These are phyloP conservation scores for Helianthus tuberosus DNA, from an alignment of 129 eudicot genomes.

Conservation along the genomic window DNA sequence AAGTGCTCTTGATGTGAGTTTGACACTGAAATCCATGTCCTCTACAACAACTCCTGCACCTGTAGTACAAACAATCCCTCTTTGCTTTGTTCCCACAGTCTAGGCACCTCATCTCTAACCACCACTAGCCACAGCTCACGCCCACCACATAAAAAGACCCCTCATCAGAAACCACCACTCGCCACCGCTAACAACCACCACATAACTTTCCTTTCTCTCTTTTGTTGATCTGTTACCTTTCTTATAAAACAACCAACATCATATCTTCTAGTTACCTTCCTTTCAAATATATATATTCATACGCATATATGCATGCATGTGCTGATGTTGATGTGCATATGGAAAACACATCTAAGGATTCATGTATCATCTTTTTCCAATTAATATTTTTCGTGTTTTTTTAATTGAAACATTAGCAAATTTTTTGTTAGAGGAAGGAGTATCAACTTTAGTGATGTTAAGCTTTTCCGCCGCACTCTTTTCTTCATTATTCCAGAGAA, in stretches of 20 bases:
- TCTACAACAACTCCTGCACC: conserved; percentile 87
- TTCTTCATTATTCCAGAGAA: conserved; percentile 34
- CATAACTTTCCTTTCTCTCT: neutral
- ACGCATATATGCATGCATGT: conserved; percentile 26
- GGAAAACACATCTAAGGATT: conserved; percentile 8
- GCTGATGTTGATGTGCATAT: neutral
- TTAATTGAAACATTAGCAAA: neutral
- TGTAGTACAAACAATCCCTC: conserved; percentile 58
- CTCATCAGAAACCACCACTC: neutral
- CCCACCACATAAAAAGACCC: neutral
- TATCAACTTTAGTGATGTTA: conserved; percentile 29
- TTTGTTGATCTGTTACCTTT: neutral
- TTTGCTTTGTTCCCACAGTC: conserved; percentile 95
- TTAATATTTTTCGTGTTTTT: conserved; percentile 6
- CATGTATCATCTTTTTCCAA: conserved; percentile 25
- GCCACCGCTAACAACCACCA: neutral
- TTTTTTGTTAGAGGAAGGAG: conserved; percentile 14
- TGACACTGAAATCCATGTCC: conserved; percentile 71
- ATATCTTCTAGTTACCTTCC: neutral
- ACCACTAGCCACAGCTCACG: neutral
- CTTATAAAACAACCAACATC: neutral
- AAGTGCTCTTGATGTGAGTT: conserved; percentile 88
- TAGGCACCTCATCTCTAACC: conserved; percentile 53
- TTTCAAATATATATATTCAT: neutral
- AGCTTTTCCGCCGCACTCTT: conserved; percentile 40